These are phyloP conservation scores for Salvia splendens DNA, from an alignment of 257 asterid genomes.

Conservation along the genomic window DNA sequence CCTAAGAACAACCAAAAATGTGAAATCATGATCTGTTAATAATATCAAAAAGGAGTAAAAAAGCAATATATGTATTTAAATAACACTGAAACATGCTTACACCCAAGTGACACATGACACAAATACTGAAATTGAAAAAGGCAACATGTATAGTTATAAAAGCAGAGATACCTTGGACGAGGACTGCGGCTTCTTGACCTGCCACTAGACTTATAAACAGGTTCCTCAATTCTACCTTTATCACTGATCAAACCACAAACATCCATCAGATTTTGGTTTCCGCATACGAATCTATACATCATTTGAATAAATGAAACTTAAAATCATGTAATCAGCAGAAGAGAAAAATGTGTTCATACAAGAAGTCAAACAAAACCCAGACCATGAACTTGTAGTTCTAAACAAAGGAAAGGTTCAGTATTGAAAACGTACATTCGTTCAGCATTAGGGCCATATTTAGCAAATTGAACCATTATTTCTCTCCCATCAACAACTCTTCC, in stretches of 20 bases:
- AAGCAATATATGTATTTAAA: not conserved
- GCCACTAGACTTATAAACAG: slow-evolving; percentile 57
- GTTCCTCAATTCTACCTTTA: slow-evolving; percentile 84
- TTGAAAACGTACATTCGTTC: slow-evolving; percentile 61
- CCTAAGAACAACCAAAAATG: not conserved
- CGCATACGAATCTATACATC: not conserved
- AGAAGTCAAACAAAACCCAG: not conserved
- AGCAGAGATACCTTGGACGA: slow-evolving; percentile 61
- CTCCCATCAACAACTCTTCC: slow-evolving; percentile 96
- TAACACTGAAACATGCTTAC: too few relatives aligned
- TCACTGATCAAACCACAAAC: slow-evolving; percentile 47
- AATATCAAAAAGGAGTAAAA: not conserved
- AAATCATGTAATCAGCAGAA: not conserved
- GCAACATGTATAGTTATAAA: not conserved
- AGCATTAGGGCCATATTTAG: slow-evolving; percentile 96
- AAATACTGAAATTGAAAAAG: not conserved
- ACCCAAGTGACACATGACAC: not conserved
- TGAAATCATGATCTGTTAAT: not conserved
- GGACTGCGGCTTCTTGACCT: slow-evolving; percentile 96
- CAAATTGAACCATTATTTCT: slow-evolving; percentile 97
- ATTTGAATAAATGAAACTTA: not conserved
- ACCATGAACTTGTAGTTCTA: not conserved
- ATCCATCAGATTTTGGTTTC: not conserved
- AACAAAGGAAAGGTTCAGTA: not conserved
- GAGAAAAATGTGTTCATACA: not conserved